Base-by-base conservation (phyloP, 2,329 filamentous ascomycete genomes). In the Nectriaceae sp. region DNA sequence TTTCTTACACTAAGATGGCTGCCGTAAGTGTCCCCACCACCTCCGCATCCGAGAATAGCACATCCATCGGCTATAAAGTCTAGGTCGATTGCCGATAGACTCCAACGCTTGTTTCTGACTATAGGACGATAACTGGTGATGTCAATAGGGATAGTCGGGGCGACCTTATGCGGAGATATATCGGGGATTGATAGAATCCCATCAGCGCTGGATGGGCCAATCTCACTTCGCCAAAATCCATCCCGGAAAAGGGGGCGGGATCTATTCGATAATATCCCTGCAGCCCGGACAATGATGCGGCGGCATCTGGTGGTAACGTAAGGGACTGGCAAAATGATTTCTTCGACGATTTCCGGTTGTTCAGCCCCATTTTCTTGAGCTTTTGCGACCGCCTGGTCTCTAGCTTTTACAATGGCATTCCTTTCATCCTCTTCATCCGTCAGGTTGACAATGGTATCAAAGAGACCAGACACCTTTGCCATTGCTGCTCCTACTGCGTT, bases 31-130 rank as follows among this genome's bases (percentile, higher is more conserved):
- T 50, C 44, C 21, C 50, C 50, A 4, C 75, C 75, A 4, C 75
- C 75, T 4, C 73, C 76, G 43, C 74, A 76, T 2, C 73, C 75
- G 0, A 79, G 64, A 8, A 79, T 68, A 31, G 74, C 74, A 46
- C 73, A 73, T 1, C 76, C 76, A 41, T 74, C 72, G 2, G 71
- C 66, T 3, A 78, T 64, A 43, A 71, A 77, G 40, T 70, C 65
- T 21, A 77, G 61, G 55, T 78, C 76, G 0, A 69, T 69, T 48
- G 74, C 70, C 3, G 69, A 72, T 13, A 79, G 60, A 46, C 68
- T 65, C 76, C 75, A 78, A 40, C 71, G 65, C 3, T 40, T 43
- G 4, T 71, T 63, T 37, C 65, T 72, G 2, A 76, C 72, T 50
- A 69, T 63, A 15, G 74, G 33, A 16, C 33, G 16, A 37, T 37